Evolutionary conservation across 2,329 filamentous ascomycete species (phyloP), one percentile per base, ranked within the genome.

Genomic region (Xylaria sp.): DNA sequence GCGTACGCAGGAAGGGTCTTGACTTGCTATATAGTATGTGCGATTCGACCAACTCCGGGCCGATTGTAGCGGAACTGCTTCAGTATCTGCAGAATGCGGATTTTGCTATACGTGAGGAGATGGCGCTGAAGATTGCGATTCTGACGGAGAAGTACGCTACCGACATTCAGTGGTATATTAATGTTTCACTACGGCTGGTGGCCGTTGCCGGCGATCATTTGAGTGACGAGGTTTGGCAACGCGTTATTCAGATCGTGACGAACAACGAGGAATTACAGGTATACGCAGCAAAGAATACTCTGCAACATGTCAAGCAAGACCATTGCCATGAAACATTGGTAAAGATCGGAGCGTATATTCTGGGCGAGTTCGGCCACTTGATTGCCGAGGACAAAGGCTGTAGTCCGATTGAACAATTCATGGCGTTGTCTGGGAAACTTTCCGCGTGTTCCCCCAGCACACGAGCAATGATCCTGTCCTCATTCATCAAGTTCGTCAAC

Each of bases 11-110:
- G 74, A 98, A 99, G 81, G 96, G 95, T 67, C 87, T 99, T 57
- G 97, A 99, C 81, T 83, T 99, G 65, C 87, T 99, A 40, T 99
- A 99, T 87, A 99, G 96, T 88, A 99, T 99, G 96, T 99, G 97
- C 80, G 96, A 99, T 81, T 89, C 92, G 40, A 91, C 91, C n/a
- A 99, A 99, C 80, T 94, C 96, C 7, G 92, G 93, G 72, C 90
- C 93, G 10, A 97, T 99, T 73, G 96, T 99, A 46, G 92, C 92
- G 68, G 96, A 99, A 82, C 89, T 99, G 59, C 83, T 99, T 62
- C 93, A 95, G 74, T 98, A 97, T 80, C 87, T 99, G 9, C 95
- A 97, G 77, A 97, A 93, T 65, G 96, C 96, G 57, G 96, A 99
- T 80, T 99, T 97, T 80, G 95, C 95, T 5, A 97, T 99, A 75